Evolutionary conservation across 305 asterid species (phyloP).

Genomic region (Fraxinus ornus): DNA sequence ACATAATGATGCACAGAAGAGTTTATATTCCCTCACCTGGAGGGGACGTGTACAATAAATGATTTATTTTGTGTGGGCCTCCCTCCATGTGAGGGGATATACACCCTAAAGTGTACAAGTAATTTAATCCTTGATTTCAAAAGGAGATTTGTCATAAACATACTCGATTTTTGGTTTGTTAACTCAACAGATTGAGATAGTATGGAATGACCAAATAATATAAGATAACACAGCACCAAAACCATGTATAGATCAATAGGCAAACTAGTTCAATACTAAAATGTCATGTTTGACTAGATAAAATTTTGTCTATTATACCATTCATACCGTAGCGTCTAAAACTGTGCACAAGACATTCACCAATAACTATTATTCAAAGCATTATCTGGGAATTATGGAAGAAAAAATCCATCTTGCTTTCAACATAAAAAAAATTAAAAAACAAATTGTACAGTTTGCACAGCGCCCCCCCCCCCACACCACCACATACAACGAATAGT

Average conservation of each 20-base stretch:
- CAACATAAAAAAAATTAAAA: conserved; percentile 28
- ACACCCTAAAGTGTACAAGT: too few species aligned
- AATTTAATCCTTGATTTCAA: too few species aligned
- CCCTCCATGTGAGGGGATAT: too few species aligned
- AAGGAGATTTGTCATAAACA: not conserved
- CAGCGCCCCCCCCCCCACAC: not conserved
- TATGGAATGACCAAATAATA: not conserved
- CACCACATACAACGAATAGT: conserved; percentile 8
- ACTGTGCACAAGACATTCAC: not conserved
- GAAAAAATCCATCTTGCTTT: not conserved
- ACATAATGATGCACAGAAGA: too few species aligned
- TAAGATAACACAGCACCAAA: not conserved
- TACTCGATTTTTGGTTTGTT: not conserved
- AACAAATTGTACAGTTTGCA: conserved; percentile 47
- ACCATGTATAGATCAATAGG: not conserved
- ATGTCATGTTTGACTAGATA: not conserved
- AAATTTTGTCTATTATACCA: not conserved
- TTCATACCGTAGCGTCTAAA: not conserved
- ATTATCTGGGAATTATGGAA: not conserved
- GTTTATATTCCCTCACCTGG: too few species aligned
- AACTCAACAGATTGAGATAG: not conserved
- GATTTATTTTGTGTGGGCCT: too few species aligned
- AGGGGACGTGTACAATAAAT: too few species aligned
- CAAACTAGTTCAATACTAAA: not conserved
- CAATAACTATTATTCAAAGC: not conserved